Evolutionary conservation across 768 basidiomycete species (phyloP).

Genomic region (Porphyrellus cyaneotinctus): DNA sequence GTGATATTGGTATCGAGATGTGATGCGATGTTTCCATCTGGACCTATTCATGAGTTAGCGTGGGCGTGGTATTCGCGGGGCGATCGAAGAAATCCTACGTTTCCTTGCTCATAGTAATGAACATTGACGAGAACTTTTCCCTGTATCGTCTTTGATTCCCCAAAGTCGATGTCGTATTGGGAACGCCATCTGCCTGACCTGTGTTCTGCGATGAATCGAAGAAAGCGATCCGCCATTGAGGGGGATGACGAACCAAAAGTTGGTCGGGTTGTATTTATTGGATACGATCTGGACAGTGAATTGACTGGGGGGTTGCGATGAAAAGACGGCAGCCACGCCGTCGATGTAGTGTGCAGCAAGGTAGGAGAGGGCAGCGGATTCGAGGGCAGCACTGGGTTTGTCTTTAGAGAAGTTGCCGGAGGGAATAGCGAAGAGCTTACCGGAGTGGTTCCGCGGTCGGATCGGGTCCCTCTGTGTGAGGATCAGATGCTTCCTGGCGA

Average conservation of each 20-base stretch:
- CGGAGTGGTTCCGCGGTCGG: conserved; percentile 70
- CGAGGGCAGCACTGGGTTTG: conserved; percentile 57
- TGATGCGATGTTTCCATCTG: conserved; percentile 80
- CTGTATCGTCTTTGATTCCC: conserved; percentile 48
- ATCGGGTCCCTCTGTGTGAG: conserved; percentile 57
- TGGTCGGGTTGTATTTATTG: conserved; percentile 91
- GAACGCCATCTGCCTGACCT: conserved; percentile 98
- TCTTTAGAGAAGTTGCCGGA: background rate
- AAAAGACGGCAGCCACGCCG: conserved; percentile 72
- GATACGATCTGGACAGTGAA: conserved; percentile 85
- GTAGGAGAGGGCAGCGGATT: conserved; percentile 63
- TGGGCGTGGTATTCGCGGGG: background rate
- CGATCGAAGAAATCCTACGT: conserved; percentile 45
- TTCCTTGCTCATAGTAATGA: conserved; percentile 98
- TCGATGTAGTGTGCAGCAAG: conserved; percentile 78
- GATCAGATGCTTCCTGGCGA: conserved; percentile 71
- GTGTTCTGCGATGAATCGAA: background rate
- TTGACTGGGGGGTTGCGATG: conserved; percentile 41
- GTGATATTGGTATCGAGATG: conserved; percentile 59
- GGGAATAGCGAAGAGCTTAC: conserved; percentile 37
- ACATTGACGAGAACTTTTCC: conserved; percentile 80
- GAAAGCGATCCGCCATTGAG: background rate
- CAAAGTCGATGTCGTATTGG: conserved; percentile 71
- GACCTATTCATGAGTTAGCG: conserved; percentile 48
- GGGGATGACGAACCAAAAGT: conserved; percentile 69